Evolutionary conservation across 257 asterid species (phyloP).

Genomic region (Thymus quinquecostatus): DNA sequence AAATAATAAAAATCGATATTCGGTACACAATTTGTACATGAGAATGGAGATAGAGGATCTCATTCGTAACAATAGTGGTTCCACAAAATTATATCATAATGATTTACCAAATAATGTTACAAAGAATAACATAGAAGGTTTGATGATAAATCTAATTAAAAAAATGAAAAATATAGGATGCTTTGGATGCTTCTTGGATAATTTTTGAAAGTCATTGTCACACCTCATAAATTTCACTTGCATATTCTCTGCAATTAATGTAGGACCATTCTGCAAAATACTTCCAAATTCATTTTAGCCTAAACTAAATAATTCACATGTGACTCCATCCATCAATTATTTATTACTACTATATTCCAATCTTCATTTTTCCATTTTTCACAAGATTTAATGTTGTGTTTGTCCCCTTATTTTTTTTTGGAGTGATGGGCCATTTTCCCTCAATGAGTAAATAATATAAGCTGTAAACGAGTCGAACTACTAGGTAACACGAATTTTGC

Average conservation of each 20-base stretch:
- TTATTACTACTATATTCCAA: not conserved
- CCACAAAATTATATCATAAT: too few relatives aligned
- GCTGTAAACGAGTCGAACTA: too few relatives aligned
- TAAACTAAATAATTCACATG: constrained; percentile 31
- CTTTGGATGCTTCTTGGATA: constrained; percentile 35
- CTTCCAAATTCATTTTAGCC: constrained; percentile 27
- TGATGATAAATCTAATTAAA: not conserved
- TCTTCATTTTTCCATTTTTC: not conserved
- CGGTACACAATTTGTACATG: too few relatives aligned
- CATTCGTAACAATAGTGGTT: too few relatives aligned
- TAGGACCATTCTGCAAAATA: constrained; percentile 40
- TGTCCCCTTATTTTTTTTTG: too few relatives aligned
- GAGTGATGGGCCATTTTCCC: too few relatives aligned
- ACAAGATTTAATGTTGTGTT: not conserved
- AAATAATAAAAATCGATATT: too few relatives aligned
- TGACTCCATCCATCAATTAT: constrained; percentile 24
- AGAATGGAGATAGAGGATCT: too few relatives aligned
- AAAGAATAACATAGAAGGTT: too few relatives aligned
- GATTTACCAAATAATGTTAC: too few relatives aligned
- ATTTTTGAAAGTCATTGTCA: constrained; percentile 18
- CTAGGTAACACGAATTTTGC: too few relatives aligned
- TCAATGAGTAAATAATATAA: too few relatives aligned
- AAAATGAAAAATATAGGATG: not conserved
- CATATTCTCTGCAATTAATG: constrained; percentile 35
- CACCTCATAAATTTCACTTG: constrained; percentile 21